phyloP scores from a whole-genome alignment of 2,329 filamentous ascomycete genomes.

The Elsinoe batatas region DNA sequence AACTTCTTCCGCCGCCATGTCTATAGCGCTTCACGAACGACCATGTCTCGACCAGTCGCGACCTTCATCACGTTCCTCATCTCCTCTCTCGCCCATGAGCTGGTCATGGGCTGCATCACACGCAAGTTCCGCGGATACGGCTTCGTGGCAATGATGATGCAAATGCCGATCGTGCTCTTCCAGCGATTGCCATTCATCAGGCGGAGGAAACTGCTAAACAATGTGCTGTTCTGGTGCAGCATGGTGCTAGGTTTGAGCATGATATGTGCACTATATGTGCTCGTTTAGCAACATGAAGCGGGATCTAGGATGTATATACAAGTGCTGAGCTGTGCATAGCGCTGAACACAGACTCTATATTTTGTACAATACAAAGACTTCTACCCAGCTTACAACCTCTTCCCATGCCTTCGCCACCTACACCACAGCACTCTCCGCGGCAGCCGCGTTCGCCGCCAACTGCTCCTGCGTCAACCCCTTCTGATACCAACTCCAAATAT shows the following conservation, averaged over 20 bases:
- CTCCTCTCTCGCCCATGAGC: conserved; percentile 79
- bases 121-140: conserved; percentile 94
- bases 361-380: too few relatives aligned
- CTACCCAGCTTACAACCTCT: too few relatives aligned
- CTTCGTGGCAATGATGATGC: conserved; percentile 89
- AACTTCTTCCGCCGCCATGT: conserved; percentile 92
- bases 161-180: conserved; percentile 87
- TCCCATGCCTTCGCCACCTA: too few relatives aligned
- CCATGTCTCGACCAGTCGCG: conserved; percentile 65
- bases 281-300: conserved; percentile 32
- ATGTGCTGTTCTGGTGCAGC: conserved; percentile 26
- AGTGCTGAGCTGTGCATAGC: neutral
- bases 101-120: conserved; percentile 96
- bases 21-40: conserved; percentile 69
- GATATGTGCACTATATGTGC: conserved; percentile 52
- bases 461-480: conserved; percentile 8
- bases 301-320: neutral
- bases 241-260: conserved; percentile 30
- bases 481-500: conserved; percentile 57
- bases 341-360: neutral
- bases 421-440: neutral
- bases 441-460: neutral
- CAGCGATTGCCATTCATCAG: conserved; percentile 72
- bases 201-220: conserved; percentile 64
- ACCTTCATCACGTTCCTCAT: conserved; percentile 89